Percentiles rank a stretch among this genome's conserved stretches.
These are phyloP conservation scores for Neurospora sp. DNA, from an alignment of 495 filamentous ascomycete genomes.

Conservation along the genomic window DNA sequence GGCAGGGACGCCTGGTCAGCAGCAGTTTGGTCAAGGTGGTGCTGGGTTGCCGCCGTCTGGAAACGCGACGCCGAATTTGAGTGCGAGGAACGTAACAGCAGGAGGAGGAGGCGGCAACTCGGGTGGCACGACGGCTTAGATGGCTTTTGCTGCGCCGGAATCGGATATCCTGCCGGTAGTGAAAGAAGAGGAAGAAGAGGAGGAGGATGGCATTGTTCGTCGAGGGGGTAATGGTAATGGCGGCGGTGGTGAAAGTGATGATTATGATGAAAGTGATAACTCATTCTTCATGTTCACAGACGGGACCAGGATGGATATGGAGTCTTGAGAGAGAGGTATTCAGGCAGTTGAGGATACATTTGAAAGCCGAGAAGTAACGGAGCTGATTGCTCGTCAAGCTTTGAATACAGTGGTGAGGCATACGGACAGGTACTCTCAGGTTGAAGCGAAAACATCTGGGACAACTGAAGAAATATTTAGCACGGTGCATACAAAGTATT, in stretches of 20 bases:
- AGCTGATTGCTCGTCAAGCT: background rate
- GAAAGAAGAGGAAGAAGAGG: background rate
- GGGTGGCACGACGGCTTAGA: background rate
- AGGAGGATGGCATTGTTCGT: background rate
- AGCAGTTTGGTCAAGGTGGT: background rate
- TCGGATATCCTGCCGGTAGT: background rate
- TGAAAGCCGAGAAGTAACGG: background rate
- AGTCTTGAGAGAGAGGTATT: background rate
- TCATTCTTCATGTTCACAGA: background rate
- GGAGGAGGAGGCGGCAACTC: background rate
- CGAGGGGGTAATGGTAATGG: background rate
- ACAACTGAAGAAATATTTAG: background rate
- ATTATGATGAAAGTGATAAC: background rate
- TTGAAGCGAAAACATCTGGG: background rate
- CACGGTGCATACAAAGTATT: too few relatives aligned
- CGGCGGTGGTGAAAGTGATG: background rate
- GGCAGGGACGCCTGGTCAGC: background rate
- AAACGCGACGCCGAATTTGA: background rate
- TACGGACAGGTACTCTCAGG: background rate
- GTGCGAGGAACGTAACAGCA: background rate
- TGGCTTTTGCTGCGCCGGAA: background rate
- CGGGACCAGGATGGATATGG: background rate
- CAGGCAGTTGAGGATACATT: background rate
- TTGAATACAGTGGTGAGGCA: background rate
- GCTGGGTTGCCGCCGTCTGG: background rate